Evolutionary conservation across 1,139 yeast genomes (phyloP).

Genomic region (Tardiomyces depauwii): DNA sequence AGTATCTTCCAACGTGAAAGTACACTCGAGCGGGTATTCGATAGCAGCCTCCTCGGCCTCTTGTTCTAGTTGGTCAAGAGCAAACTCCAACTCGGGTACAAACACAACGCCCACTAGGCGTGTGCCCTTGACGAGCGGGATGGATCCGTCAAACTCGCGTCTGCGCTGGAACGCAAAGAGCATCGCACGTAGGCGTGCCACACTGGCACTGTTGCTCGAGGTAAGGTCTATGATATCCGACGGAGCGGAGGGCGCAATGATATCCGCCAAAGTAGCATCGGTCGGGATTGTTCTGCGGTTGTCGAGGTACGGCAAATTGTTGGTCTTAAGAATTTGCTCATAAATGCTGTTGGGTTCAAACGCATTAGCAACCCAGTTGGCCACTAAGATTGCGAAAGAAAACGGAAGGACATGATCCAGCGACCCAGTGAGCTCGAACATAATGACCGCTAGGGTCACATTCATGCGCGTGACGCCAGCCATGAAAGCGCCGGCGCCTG

Average conservation of each 20-base stretch:
- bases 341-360: slow-evolving; percentile 88
- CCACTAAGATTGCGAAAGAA: slow-evolving; percentile 92
- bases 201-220: slow-evolving; percentile 29
- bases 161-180: slow-evolving; percentile 31
- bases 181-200: slow-evolving; percentile 27
- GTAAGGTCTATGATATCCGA: slow-evolving; percentile 29
- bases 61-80: slow-evolving; percentile 36
- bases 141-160: slow-evolving; percentile 43
- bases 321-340: slow-evolving; percentile 83
- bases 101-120: slow-evolving; percentile 40
- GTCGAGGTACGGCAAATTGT: slow-evolving; percentile 69
- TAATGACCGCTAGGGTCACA: slow-evolving; percentile 88
- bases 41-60: slow-evolving; percentile 17
- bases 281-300: slow-evolving; percentile 28
- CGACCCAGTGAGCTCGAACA: slow-evolving; percentile 96
- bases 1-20: background rate
- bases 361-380: slow-evolving; percentile 62
- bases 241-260: slow-evolving; percentile 25
- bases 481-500: slow-evolving; percentile 94
- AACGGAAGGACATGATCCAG: slow-evolving; percentile 83
- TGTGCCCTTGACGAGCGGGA: slow-evolving; percentile 31
- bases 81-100: slow-evolving; percentile 43
- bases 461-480: slow-evolving; percentile 93
- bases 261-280: slow-evolving; percentile 35
- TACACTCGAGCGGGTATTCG: background rate